phyloP scores from a whole-genome alignment of 345 rosid species.

The Carallia pectinifolia region DNA sequence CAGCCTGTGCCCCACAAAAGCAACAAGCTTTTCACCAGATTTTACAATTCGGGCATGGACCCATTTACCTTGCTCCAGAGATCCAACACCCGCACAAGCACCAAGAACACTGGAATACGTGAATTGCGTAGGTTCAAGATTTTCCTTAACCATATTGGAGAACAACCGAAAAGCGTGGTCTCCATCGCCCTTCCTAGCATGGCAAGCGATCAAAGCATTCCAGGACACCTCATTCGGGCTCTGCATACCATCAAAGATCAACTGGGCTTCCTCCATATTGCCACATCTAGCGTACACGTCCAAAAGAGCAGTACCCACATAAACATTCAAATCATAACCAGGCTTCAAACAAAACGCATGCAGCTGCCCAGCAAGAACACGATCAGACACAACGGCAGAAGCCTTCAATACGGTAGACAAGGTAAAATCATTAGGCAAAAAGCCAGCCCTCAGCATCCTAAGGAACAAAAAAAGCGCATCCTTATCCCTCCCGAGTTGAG shows the following conservation, averaged over 20 bases:
- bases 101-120: conserved; percentile 50
- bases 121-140: conserved; percentile 48
- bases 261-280: conserved; percentile 43
- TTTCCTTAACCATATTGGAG: conserved; percentile 47
- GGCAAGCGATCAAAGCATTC: conserved; percentile 66
- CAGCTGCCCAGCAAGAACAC: conserved; percentile 39
- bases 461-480: conserved; percentile 48
- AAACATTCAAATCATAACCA: background rate
- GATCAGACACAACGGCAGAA: conserved; percentile 32
- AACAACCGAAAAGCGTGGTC: conserved; percentile 48
- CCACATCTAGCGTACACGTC: conserved; percentile 58
- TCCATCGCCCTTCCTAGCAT: conserved; percentile 51
- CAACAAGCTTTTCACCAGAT: conserved; percentile 49
- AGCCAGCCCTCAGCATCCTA: conserved; percentile 40
- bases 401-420: conserved; percentile 63
- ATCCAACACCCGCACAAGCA: conserved; percentile 52
- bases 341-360: conserved; percentile 31
- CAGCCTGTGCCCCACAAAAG: conserved; percentile 59
- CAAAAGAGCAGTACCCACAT: conserved; percentile 53
- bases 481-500: conserved; percentile 25
- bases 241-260: conserved; percentile 40
- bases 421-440: conserved; percentile 52
- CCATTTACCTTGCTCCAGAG: conserved; percentile 73
- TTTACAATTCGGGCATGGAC: conserved; percentile 59
- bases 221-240: conserved; percentile 65